phyloP scores from a whole-genome alignment of 352 stramenopile genomes.

The Phytopythium mirpurense region DNA sequence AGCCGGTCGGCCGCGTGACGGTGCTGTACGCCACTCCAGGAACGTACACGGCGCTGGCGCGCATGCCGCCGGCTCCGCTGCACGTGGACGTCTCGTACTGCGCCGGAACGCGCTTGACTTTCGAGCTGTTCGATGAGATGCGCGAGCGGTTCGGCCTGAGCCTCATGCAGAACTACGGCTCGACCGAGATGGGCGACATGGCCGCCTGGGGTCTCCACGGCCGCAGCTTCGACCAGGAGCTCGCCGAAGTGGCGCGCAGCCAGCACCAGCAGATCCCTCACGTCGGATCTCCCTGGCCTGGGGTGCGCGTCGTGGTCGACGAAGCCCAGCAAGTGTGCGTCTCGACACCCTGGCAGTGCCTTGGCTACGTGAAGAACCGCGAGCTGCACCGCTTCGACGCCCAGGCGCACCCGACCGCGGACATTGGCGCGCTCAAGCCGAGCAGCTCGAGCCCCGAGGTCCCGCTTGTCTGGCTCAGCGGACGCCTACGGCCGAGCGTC shows the following conservation, averaged over 20 bases:
- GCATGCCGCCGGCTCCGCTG: slow-evolving; percentile 40
- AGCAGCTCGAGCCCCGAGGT: slow-evolving; percentile 15
- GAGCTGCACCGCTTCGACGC: slow-evolving; percentile 36
- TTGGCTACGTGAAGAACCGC: slow-evolving; percentile 64
- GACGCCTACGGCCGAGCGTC: slow-evolving; percentile 45
- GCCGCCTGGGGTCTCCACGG: slow-evolving; percentile 56
- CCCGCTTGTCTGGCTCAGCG: slow-evolving; percentile 60
- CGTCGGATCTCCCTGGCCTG: slow-evolving; percentile 67
- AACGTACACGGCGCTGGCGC: slow-evolving; percentile 67
- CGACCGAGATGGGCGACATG: slow-evolving; percentile 81
- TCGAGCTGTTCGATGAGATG: slow-evolving; percentile 49
- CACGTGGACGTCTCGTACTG: slow-evolving; percentile 70
- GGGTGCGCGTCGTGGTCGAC: slow-evolving; percentile 42
- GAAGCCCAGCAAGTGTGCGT: slow-evolving; percentile 59
- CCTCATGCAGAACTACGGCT: slow-evolving; percentile 86
- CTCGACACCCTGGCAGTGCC: slow-evolving; percentile 75
- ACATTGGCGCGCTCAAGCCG: slow-evolving; percentile 32
- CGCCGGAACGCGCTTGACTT: slow-evolving; percentile 55
- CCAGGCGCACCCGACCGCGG: slow-evolving; percentile 44
- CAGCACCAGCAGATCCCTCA: slow-evolving; percentile 23
- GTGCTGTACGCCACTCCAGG: slow-evolving; percentile 74
- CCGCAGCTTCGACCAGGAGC: slow-evolving; percentile 33
- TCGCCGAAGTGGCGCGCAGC: slow-evolving; percentile 24
- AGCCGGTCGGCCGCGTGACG: slow-evolving; percentile 32
- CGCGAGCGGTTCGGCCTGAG: slow-evolving; percentile 47